Evolutionary conservation across 768 basidiomycete genomes (phyloP).

Genomic region (Tubosaeta sp.): DNA sequence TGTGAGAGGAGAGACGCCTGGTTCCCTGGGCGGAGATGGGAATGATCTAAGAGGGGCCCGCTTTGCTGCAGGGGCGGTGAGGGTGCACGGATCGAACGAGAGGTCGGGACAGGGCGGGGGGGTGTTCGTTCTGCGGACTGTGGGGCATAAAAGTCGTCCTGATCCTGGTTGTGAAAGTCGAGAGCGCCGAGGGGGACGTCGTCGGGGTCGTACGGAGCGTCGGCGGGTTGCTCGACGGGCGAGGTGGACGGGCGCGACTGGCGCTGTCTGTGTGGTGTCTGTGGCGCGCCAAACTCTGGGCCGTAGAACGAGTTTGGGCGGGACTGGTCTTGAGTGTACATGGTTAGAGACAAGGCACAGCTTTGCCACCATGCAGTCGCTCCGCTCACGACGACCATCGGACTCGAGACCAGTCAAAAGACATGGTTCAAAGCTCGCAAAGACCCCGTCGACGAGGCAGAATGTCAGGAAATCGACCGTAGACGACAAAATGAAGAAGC

Average conservation of each 20-base stretch:
- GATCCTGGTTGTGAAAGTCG: conserved; percentile 32
- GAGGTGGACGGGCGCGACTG: conserved; percentile 18
- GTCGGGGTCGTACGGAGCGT: conserved; percentile 37
- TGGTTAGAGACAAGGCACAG: conserved; percentile 22
- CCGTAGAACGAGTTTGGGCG: conserved; percentile 35
- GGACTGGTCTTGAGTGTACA: conserved; percentile 32
- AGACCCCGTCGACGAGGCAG: conserved; percentile 28
- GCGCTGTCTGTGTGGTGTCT: conserved; percentile 4
- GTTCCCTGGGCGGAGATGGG: conserved; percentile 89
- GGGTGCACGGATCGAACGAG: conserved; percentile 58
- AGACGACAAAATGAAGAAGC: conserved; percentile 93
- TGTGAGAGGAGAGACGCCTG: conserved; percentile 91
- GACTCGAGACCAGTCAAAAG: conserved; percentile 37
- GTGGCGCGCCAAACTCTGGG: conserved; percentile 21
- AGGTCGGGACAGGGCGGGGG: conserved; percentile 38
- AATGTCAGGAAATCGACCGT: conserved; percentile 47
- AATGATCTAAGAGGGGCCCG: conserved; percentile 79
- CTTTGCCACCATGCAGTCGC: conserved; percentile 42
- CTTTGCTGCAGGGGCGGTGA: conserved; percentile 51
- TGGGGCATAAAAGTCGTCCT: conserved; percentile 38
- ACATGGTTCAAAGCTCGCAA: conserved; percentile 29
- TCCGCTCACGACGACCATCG: conserved; percentile 50
- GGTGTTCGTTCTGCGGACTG: conserved; percentile 26
- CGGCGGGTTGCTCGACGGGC: conserved; percentile 25
- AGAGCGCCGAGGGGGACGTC: conserved; percentile 34